Evolutionary conservation across 1,284 basidiomycete species (phyloP), one percentile per base, ranked within the genome.

Genomic region (Vanrija sp.): DNA sequence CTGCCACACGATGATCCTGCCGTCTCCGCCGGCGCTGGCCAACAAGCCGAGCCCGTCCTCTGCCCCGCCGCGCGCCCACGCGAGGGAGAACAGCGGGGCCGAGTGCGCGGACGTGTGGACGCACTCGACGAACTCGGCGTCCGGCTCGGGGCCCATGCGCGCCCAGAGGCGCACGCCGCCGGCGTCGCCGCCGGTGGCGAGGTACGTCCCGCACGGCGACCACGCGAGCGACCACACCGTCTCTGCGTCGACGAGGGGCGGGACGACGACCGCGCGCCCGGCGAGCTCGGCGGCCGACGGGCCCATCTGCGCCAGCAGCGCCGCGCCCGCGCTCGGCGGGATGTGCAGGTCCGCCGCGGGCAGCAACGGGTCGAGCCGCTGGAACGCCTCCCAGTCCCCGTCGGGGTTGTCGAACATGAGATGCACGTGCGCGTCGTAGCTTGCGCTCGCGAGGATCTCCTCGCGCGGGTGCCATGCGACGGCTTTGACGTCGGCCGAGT

Each of bases 351-450:
- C 52, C 6, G 58, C 29, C 8, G 66, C 52, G 2, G 88, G 88
- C 0, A 82, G 78, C 67, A 93, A 88, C 2, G 91, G 91, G 1
- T 82, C 82, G 4, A 96, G 81, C 1, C 91, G 92, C 53, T 85
- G 75, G 65, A 91, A 89, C 67, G 87, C 88, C 73, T 85, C 93
- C 92, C 96, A 98, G 74, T 98, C 95, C 63, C 95, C 92, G 19
- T 85, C 84, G 0, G 92, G 91, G 73, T 98, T 95, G 72, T 98
- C 94, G 55, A 89, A 79, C 75, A 96, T 95, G 23, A 98, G 83
- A 67, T 91, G 92, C 74, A 99, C 90, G 7, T 89, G 91, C 68
- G 98, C 92, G 72, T 99, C 96, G 78, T 98, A 99, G 0, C 93
- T 97, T 9, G 86, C 91, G 5, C 93, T 97, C 10, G 95, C 96